These are phyloP conservation scores for Aspergillus sp. DNA, from an alignment of 2,329 filamentous ascomycete genomes.

Conservation along the genomic window DNA sequence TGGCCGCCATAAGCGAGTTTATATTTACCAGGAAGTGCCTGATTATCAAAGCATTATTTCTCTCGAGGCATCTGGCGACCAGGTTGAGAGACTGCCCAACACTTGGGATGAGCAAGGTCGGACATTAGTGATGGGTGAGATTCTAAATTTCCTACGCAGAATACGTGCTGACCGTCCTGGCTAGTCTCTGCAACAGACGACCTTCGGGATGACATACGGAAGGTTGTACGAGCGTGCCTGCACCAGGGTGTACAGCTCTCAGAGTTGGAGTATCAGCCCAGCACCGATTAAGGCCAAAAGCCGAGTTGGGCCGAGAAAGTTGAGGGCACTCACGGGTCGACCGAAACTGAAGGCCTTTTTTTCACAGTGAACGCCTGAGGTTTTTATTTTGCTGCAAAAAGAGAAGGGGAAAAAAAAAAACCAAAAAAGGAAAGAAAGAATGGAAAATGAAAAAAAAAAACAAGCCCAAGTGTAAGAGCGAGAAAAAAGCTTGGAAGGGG, in stretches of 20 bases:
- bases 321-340: background rate
- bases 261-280: constrained; percentile 23
- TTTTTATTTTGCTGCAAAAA: no score
- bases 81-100: constrained; percentile 22
- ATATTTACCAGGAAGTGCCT: constrained; percentile 21
- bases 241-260: constrained; percentile 19
- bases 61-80: constrained; percentile 20
- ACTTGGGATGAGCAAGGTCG: constrained; percentile 20
- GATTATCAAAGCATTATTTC: constrained; percentile 23
- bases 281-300: background rate
- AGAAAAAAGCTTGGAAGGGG: no score
- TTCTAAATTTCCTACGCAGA: background rate
- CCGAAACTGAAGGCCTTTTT: no score
- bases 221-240: constrained; percentile 16
- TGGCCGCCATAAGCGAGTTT: constrained; percentile 21
- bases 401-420: no score
- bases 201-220: constrained; percentile 16
- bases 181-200: constrained; percentile 18
- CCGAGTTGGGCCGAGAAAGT: background rate
- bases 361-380: background rate
- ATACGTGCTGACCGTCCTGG: constrained; percentile 9
- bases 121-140: constrained; percentile 23
- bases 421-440: no score
- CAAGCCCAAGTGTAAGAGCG: no score
- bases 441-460: no score